These are phyloP conservation scores for Phragmites australis DNA, from an alignment of 176 grass and related monocot species.

Conservation along the genomic window DNA sequence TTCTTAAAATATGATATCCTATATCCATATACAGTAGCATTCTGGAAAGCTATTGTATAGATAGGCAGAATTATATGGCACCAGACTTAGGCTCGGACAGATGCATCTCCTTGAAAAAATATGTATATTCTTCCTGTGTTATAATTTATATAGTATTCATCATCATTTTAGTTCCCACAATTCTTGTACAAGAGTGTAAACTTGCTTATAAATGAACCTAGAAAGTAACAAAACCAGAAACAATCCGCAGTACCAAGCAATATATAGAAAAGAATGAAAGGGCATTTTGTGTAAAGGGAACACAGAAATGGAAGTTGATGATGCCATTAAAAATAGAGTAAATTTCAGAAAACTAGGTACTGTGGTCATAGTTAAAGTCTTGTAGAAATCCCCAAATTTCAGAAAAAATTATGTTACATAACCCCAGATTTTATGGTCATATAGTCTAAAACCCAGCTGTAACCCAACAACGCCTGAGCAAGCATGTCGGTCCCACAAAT, in stretches of 20 bases:
- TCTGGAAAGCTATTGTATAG: not conserved
- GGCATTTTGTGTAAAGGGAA: not conserved
- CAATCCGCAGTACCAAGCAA: not conserved
- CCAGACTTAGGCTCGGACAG: not conserved
- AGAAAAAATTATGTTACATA: not conserved
- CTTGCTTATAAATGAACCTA: not conserved
- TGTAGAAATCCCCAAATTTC: too few relatives aligned
- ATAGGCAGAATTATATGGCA: not conserved
- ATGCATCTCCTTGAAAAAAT: not conserved
- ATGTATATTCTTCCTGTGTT: not conserved
- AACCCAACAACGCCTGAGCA: not conserved
- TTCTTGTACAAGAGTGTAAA: not conserved
- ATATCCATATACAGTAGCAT: not conserved
- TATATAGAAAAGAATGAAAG: not conserved
- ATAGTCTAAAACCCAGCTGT: not conserved
- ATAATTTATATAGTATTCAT: slow-evolving; percentile 1
- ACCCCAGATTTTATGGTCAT: not conserved
- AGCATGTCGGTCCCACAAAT: not conserved
- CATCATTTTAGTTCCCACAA: not conserved
- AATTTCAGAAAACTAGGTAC: not conserved
- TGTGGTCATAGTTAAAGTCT: not conserved
- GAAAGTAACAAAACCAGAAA: not conserved
- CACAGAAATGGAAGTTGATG: not conserved
- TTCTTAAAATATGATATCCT: not conserved
- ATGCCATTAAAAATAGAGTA: not conserved